Base-by-base conservation (phyloP, 306 rosid genomes). In the Sesbania bispinosa region DNA sequence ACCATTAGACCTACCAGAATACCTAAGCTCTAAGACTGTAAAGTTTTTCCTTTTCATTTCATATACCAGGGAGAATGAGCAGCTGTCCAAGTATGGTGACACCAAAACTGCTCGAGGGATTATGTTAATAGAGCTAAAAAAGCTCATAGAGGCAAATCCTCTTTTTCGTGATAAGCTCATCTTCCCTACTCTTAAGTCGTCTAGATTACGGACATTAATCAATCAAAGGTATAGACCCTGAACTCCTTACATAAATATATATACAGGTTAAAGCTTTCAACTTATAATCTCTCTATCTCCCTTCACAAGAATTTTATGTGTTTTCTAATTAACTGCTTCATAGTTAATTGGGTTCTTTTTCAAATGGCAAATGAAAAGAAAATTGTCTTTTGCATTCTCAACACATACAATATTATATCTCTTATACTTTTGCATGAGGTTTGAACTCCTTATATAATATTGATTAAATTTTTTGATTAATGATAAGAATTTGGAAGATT, bases 71-170 rank as follows among this genome's bases (percentile, higher is more conserved):
- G 98, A 92, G 77, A 89, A 89, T 64, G 92, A 83, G 70, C 95
- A 89, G 87, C 81, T 89, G 42, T 86, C 92, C 64, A 88, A 89
- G 81, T 92, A 92, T 13, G 95, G 96, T 61, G 95, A 92, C 84
- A 89, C 92, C 61, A 86, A 85, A 83, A 82, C 88, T 41, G 98
- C 96, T 78, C 92, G 98, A 35, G 72, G 89, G 76, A 88, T 86
- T 46, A 88, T 92, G 96, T 62, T 89, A 86, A 84, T 86, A 64
- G 96, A 89, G 81, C 90, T 92, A 45, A 92, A 81, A 84, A 92
- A 88, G 58, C 88, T 92, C 52, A 81, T 92, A 5, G 92, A 89
- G 78, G 90, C 94, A 80, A 89, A 92, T 63, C 98, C 92, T 54
- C 92, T 88, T 39, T 83, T 92, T 29, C 93, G 92, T 10, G 95